Percentiles rank a stretch among this genome's conserved stretches.
phyloP scores from a whole-genome alignment of 805 yeast species.

The Starmerella stigmatis region DNA sequence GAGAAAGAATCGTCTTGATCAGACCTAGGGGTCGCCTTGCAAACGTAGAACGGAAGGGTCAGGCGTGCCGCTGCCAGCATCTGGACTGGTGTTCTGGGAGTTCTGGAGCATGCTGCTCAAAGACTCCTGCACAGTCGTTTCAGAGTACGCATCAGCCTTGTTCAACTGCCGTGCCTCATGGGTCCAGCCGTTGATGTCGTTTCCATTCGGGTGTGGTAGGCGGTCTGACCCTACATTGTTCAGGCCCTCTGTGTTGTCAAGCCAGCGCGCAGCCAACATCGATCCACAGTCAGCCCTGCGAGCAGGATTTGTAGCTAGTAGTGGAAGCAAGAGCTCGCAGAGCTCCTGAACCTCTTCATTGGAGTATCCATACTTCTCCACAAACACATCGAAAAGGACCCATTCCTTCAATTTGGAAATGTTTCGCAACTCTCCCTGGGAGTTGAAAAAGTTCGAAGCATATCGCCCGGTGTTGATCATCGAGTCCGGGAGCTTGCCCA shows the following conservation, averaged over 20 bases:
- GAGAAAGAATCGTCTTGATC: too few relatives aligned
- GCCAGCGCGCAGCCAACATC: conserved; percentile 52
- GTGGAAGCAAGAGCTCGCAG: conserved; percentile 68
- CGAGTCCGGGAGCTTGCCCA: conserved; percentile 58
- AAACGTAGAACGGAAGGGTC: too few relatives aligned
- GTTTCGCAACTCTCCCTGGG: conserved; percentile 58
- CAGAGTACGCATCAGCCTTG: too few relatives aligned
- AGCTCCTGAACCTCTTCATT: conserved; percentile 60
- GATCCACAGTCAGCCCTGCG: conserved; percentile 93
- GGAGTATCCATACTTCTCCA: conserved; percentile 72
- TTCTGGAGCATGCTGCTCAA: too few relatives aligned
- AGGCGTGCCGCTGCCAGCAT: too few relatives aligned
- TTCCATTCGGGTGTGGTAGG: conserved; percentile 68
- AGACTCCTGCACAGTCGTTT: too few relatives aligned
- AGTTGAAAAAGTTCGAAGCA: conserved; percentile 53
- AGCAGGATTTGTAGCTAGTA: conserved; percentile 71
- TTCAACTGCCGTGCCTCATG: too few relatives aligned
- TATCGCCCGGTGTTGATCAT: conserved; percentile 47
- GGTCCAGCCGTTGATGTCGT: conserved; percentile 87
- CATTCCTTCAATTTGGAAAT: conserved; percentile 79
- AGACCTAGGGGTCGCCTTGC: too few relatives aligned
- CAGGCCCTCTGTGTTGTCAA: conserved; percentile 72
- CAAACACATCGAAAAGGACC: conserved; percentile 71
- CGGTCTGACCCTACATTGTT: conserved; percentile 63
- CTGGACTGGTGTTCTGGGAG: too few relatives aligned